Evolutionary conservation across 805 yeast genomes (phyloP), one percentile per base, ranked within the genome.

Genomic region (Myxozyma lipomycoides): DNA sequence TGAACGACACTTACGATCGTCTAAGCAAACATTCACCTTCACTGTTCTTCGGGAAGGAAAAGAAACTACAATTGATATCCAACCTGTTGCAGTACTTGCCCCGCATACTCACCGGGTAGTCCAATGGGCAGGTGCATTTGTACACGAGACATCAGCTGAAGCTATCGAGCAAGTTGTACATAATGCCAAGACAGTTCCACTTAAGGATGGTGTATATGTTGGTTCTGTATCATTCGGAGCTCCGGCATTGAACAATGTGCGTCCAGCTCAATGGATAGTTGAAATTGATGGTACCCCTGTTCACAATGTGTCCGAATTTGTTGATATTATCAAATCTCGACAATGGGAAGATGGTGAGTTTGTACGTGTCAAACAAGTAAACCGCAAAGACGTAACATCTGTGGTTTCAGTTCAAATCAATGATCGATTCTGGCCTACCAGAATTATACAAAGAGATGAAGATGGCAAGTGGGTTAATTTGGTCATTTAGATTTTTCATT

Each of bases 221-320:
- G 61, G 61, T 3, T 45, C 52, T 3, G 53, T 57, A 10, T 43
- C 59, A 10, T 57, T 39, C 38, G 61, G 61, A 23, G 52, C 60
- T 10, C 61, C 61, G 15, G 59, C 59, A 24, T 22, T 51, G 37
- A 56, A 50, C 39, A 43, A 42, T 25, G 40, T 57, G 22, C 56
- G 54, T 4, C 52, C 61, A 2, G 61, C 61, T 18, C 95, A 86
- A 69, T 87, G 95, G 95, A 74, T 84, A 65, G 93, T 86, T 51
- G 95, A 87, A 68, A 82, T 86, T 52, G 83, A 84, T 49, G 88
- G 83, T 49, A 39, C 28, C 21, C 18, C 39, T 3, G 47, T 57
- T 6, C 22, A 30, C 10, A 36, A 25, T 4, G 25, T 57, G 21
- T 48, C 42, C 28, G 36, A 51, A 18, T 51, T 57, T 35, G n/a